Percentiles rank a stretch among this genome's conserved stretches.
These are phyloP conservation scores for Chalciporus sphaerocephalus DNA, from an alignment of 768 basidiomycete genomes.

Conservation along the genomic window DNA sequence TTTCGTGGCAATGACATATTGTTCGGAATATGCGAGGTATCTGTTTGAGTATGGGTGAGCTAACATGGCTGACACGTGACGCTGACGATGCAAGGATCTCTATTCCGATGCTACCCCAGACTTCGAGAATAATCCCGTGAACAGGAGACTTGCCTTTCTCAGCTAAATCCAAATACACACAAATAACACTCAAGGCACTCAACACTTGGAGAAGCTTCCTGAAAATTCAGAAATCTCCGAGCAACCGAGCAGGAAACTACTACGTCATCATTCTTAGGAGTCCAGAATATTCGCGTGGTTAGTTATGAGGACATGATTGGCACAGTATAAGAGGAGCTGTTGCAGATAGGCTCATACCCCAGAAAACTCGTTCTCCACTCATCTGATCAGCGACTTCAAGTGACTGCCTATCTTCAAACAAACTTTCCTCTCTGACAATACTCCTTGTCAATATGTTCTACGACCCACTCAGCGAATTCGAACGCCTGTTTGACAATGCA, in stretches of 20 bases:
- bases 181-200: background rate
- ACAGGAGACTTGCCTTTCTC: background rate
- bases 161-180: background rate
- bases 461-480: background rate
- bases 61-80: too few species aligned
- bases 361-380: background rate
- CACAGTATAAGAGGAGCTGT: background rate
- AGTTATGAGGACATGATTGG: background rate
- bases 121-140: background rate
- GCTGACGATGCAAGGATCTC: too few species aligned
- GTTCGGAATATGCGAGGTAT: too few species aligned
- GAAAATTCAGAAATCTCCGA: background rate
- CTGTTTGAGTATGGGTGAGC: too few species aligned
- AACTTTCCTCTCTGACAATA: background rate
- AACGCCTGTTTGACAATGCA: conserved; percentile 3
- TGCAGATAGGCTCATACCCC: background rate
- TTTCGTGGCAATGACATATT: too few species aligned
- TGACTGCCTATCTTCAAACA: too few species aligned
- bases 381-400: background rate
- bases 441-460: background rate
- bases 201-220: background rate
- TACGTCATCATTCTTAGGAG: background rate
- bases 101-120: too few species aligned
- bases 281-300: background rate
- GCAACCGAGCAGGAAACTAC: background rate